Base-by-base conservation (phyloP, 352 stramenopile species). In the Phytophthora tubulina region DNA sequence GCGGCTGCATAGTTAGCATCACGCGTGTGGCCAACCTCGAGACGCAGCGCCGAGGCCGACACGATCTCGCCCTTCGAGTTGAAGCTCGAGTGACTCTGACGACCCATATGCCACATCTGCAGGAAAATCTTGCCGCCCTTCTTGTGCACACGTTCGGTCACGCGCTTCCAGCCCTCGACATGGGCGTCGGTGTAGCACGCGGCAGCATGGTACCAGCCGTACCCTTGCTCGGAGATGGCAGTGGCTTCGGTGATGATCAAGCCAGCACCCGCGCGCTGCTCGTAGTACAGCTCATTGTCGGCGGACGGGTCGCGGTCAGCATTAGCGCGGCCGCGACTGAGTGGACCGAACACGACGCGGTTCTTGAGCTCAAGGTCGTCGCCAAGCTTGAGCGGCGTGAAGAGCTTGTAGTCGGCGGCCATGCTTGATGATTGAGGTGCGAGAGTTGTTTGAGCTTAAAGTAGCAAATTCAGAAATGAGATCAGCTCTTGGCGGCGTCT, bases 31-130 rank as follows among this genome's bases (percentile, higher is more conserved):
- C 65, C 78, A 44, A 49, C 10, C 21, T 63, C 75, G 11, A 74
- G 54, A 27, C 48, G 72, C 49, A 84, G 67, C 8, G 81, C 62
- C 31, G 82, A 84, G 2, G 82, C 79, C 6, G 86, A 73, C 27
- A 88, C 80, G 42, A 90, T 63, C n/a, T 82, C 76, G 14, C 81
- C 71, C 63, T 81, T 76, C 6, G 51, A 14, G 45, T 70, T 73
- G 53, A 73, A 90, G 61, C 64, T 80, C 51, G 57, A 78, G 57
- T 71, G 75, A 46, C 60, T 36, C 13, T 71, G 63, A 31, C 63
- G 63, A 15, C 63, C 63, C 53, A 71, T 65, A 46, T 71, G 63
- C 63, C 63, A 71, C 63, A 71, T 60, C 27, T 71, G 63, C 39
- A 71, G 7, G 41, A 71, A 71, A 35, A 71, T 65, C 45, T 64